phyloP scores from a whole-genome alignment of 2,329 filamentous ascomycete genomes.

The Anthostomella pinea region DNA sequence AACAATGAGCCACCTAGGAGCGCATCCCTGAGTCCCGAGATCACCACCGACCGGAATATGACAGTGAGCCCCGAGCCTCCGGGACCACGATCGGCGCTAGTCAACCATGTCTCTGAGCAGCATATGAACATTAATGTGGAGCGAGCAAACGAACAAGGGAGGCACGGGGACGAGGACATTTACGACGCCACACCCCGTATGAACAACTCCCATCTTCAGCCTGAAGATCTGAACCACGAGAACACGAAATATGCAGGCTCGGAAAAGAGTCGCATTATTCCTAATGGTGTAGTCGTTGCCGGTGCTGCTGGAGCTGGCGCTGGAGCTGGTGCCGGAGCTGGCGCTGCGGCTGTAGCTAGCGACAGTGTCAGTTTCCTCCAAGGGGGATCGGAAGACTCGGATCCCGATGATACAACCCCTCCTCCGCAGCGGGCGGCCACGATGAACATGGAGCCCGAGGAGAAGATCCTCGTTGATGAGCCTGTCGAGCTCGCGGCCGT shows the following conservation, averaged over 20 bases:
- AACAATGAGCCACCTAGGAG: conserved; percentile 10
- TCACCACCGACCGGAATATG: conserved; percentile 14
- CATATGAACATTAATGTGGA: conserved; percentile 28
- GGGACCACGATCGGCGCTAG: conserved; percentile 8
- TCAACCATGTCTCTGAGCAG: conserved; percentile 25
- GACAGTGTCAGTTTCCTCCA: conserved; percentile 13
- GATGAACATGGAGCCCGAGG: conserved; percentile 29
- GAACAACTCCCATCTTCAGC: conserved; percentile 3
- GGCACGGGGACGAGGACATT: conserved; percentile 24
- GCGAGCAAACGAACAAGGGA: conserved; percentile 21
- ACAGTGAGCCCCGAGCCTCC: conserved; percentile 28
- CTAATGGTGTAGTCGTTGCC: conserved; percentile 7
- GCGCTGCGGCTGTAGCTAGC: neutral
- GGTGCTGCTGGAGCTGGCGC: conserved; percentile 9
- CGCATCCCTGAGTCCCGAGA: conserved; percentile 21
- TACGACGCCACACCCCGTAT: conserved; percentile 30
- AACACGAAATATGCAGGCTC: conserved; percentile 25
- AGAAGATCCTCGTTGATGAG: conserved; percentile 35
- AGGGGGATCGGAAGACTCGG: conserved; percentile 14
- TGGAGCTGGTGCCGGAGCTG: conserved; percentile 1
- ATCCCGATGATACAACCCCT: conserved; percentile 12
- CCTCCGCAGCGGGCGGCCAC: conserved; percentile 10
- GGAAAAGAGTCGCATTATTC: conserved; percentile 12
- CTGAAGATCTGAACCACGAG: conserved; percentile 8
- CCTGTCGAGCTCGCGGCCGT: conserved; percentile 31